A percentile compares a stretch with the other conserved stretches of the same genome.
These are phyloP conservation scores for Naegleria fowleri DNA, from an alignment of 208 protist species.

Conservation along the genomic window DNA sequence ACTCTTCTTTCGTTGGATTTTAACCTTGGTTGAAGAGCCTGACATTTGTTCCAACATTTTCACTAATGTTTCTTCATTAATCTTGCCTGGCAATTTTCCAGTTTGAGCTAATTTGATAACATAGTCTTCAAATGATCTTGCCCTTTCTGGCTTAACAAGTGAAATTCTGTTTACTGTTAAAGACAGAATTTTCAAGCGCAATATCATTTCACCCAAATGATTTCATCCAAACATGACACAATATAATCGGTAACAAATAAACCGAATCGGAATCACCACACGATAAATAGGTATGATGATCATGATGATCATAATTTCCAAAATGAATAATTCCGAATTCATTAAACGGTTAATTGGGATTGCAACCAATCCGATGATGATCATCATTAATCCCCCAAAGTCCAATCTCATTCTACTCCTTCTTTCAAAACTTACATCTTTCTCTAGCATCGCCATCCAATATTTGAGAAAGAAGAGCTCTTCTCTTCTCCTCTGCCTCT, in stretches of 20 bases:
- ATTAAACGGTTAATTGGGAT: too few relatives aligned
- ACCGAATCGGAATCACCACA: too few relatives aligned
- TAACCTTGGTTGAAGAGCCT: not conserved
- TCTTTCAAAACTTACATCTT: constrained; percentile 16
- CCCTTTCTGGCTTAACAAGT: not conserved
- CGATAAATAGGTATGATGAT: too few relatives aligned
- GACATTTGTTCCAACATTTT: not conserved
- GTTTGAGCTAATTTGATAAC: not conserved
- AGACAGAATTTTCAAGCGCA: too few relatives aligned
- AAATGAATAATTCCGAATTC: too few relatives aligned
- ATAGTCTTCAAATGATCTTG: not conserved
- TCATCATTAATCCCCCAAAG: too few relatives aligned
- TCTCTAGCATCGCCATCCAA: not conserved
- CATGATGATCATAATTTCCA: too few relatives aligned
- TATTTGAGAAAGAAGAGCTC: not conserved
- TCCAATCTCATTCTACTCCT: too few relatives aligned
- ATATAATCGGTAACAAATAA: too few relatives aligned
- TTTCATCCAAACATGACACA: too few relatives aligned
- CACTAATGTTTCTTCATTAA: not conserved
- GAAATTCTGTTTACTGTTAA: constrained; percentile 1
- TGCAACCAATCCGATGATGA: too few relatives aligned
- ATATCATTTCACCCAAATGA: too few relatives aligned
- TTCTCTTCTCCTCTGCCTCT: not conserved
- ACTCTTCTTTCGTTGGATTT: constrained; percentile 1
- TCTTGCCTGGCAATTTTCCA: not conserved